Evolutionary conservation across 345 rosid species (phyloP).

Genomic region (Ricinus communis): DNA sequence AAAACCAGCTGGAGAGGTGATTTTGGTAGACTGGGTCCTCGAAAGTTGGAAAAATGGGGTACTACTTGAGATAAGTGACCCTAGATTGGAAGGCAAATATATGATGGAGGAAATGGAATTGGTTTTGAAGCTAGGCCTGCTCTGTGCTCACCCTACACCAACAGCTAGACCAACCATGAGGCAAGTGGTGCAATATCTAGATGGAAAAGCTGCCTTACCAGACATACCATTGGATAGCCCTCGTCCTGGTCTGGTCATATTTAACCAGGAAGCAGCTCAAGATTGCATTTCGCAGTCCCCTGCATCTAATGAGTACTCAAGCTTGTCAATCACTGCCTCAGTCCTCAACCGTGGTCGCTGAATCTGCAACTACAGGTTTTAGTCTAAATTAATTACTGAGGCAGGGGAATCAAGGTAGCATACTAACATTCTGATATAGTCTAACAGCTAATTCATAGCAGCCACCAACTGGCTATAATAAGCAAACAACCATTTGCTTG

Average conservation of each 20-base stretch:
- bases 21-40: slow-evolving; percentile 3
- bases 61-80: background rate
- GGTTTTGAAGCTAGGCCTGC: slow-evolving; percentile 5
- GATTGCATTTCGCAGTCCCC: too few species aligned
- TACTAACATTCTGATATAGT: too few species aligned
- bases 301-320: background rate
- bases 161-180: slow-evolving; percentile 5
- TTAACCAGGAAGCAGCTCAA: background rate
- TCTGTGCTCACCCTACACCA: background rate
- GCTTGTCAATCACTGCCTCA: background rate
- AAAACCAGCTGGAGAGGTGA: background rate
- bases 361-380: background rate
- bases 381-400: too few species aligned
- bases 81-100: slow-evolving; percentile 1
- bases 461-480: too few species aligned
- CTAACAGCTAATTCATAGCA: too few species aligned
- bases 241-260: background rate
- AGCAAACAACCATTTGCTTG: too few species aligned
- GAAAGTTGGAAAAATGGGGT: background rate
- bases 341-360: slow-evolving; percentile 2
- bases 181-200: slow-evolving; percentile 7
- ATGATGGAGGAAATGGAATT: slow-evolving; percentile 3
- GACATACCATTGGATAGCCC: background rate
- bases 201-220: slow-evolving; percentile 1
- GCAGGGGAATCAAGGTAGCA: too few species aligned